Base-by-base conservation (phyloP, 2,329 filamentous ascomycete species). In the Diaporthe amygdali region DNA sequence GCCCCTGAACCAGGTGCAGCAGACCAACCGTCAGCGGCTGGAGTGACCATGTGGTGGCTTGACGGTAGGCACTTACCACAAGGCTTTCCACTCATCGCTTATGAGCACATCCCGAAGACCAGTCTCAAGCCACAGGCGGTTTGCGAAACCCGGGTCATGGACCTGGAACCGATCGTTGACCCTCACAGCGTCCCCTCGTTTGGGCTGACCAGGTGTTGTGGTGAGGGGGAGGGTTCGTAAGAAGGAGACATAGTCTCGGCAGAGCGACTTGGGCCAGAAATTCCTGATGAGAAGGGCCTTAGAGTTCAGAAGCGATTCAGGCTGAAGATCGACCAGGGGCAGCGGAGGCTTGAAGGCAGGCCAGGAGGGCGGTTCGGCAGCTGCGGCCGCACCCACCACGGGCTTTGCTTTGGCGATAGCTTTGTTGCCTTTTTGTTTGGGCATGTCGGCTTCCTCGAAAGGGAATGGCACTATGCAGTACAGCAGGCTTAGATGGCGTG, bases 81-180 rank as follows among this genome's bases (percentile, higher is more conserved):
- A 76, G 55, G 81, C 79, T 14, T 80, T 74, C 39, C 84, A 77
- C 61, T 76, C 84, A 70, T 77, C 82, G 66, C 77, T 81, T 73
- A 76, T 87, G 76, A 89, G 73, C 2, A 92, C 84, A 54, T 93
- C 89, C 76, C 88, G 91, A 74, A 98, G 81, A 0, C 92, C 93
- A 1, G 95, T 97, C 73, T 89, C 87, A 54, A 87, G 86, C 95
- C 95, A 98, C 17, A 98, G 81, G 68, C 88, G 85, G 76, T 90
- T 86, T 0, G 95, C 93, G 80, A 98, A 97, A 0, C 74, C 81
- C 34, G 89, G 82, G 82, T 98, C 95, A 34, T 95, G 85, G 25
- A 97, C 84, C 82, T 97, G 94, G 76, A 93, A 97, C 14, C 96
- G 90, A 79, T 98, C 96, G 79, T 98, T 98, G 56, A 97, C 93